Evolutionary conservation across 2,329 filamentous ascomycete species (phyloP).

Genomic region (Aspergillus pseudoterreus): DNA sequence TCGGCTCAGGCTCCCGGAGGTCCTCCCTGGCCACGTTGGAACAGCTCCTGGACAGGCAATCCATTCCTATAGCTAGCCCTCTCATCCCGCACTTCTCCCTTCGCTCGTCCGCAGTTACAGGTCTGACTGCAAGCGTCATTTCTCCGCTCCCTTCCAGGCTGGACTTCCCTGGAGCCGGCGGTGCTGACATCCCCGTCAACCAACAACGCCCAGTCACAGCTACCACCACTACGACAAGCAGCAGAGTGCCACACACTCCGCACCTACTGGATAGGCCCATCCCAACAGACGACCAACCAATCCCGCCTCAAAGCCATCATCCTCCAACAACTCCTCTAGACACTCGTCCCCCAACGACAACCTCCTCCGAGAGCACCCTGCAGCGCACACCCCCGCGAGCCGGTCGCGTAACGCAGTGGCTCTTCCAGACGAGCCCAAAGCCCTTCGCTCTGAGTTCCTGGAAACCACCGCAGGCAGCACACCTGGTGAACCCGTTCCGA

Average conservation of each 20-base stretch:
- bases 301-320: constrained; percentile 1
- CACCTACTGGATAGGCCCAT: constrained; percentile 21
- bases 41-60: constrained; percentile 15
- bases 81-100: constrained; percentile 31
- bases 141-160: constrained; percentile 10
- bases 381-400: constrained; percentile 18
- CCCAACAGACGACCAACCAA: constrained; percentile 12
- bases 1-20: constrained; percentile 29
- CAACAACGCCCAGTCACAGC: not conserved
- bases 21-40: constrained; percentile 25
- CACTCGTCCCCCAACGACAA: constrained; percentile 6
- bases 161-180: not conserved
- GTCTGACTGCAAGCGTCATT: constrained; percentile 11
- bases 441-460: constrained; percentile 10
- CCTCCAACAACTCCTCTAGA: constrained; percentile 8
- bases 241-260: constrained; percentile 17
- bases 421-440: constrained; percentile 17
- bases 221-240: not conserved
- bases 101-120: constrained; percentile 11
- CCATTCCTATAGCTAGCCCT: constrained; percentile 14
- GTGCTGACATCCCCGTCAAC: not conserved
- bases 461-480: constrained; percentile 12
- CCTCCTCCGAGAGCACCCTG: constrained; percentile 8
- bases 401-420: constrained; percentile 29
- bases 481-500: constrained; percentile 19